Conservation (phyloP, 148 eudicot species). For the Rheum nobile region DNA sequence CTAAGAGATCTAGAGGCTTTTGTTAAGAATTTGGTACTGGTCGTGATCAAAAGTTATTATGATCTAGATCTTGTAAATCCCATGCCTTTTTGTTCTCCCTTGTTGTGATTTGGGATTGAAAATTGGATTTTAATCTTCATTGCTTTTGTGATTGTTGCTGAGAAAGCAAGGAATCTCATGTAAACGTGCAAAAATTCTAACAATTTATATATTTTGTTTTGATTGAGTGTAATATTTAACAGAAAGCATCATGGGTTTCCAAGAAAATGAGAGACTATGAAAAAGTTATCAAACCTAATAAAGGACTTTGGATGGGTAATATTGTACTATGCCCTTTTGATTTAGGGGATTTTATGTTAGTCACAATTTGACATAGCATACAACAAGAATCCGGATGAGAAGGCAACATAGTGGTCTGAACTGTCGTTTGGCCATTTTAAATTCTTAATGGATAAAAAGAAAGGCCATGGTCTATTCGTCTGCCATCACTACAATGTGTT, state of each 20-base stretch:
- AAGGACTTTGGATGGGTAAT: too few relatives aligned
- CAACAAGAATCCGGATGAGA: neutral
- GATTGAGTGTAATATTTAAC: neutral
- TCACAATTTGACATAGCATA: neutral
- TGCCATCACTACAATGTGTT: neutral
- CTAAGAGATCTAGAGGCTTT: constrained; percentile 7
- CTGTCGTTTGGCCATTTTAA: neutral
- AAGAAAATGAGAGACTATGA: neutral
- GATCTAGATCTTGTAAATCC: neutral
- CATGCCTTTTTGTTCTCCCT: neutral
- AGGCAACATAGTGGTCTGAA: neutral
- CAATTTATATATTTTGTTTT: neutral
- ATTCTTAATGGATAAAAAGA: neutral
- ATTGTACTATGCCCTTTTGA: too few relatives aligned
- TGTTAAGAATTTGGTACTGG: neutral
- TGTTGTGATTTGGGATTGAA: neutral
- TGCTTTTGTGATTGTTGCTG: too few relatives aligned
- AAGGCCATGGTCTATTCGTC: neutral
- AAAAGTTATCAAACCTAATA: neutral
- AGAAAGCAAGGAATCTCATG: too few relatives aligned
- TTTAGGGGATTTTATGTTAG: neutral
- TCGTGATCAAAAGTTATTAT: neutral
- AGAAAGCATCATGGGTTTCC: neutral
- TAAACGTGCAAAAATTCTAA: neutral
- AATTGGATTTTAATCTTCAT: too few relatives aligned